A percentile compares a stretch with the other conserved stretches of the same genome.
phyloP scores from a whole-genome alignment of 257 asterid genomes.

The Fraxinus anomala region DNA sequence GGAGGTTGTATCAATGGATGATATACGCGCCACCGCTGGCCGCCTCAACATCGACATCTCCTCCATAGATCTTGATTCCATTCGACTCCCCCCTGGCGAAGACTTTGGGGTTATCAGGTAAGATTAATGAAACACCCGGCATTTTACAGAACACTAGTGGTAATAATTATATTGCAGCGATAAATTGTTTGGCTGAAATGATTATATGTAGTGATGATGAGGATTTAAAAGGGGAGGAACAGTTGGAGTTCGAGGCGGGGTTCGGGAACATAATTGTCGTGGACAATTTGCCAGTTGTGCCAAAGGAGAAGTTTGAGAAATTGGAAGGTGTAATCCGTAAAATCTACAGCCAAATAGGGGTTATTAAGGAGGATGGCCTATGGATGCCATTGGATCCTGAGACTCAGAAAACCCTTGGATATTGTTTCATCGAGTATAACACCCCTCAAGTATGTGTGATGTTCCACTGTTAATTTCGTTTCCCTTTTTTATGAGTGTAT shows the following conservation, averaged over 20 bases:
- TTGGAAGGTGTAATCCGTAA: slow-evolving; percentile 76
- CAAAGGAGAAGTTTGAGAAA: slow-evolving; percentile 72
- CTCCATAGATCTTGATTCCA: slow-evolving; percentile 61
- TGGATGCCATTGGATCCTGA: slow-evolving; percentile 85
- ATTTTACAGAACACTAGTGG: neutral
- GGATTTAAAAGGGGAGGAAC: slow-evolving; percentile 66
- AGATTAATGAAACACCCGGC: neutral
- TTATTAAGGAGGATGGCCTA: slow-evolving; percentile 73
- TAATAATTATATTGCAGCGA: neutral
- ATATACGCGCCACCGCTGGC: slow-evolving; percentile 52
- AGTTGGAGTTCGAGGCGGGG: slow-evolving; percentile 71
- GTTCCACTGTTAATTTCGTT: neutral
- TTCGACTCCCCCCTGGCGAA: slow-evolving; percentile 71
- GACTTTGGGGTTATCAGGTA: slow-evolving; percentile 74
- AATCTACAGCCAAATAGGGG: slow-evolving; percentile 79
- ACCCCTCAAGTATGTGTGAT: slow-evolving; percentile 70
- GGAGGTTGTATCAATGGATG: slow-evolving; percentile 70
- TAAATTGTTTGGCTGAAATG: neutral
- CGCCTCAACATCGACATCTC: slow-evolving; percentile 58
- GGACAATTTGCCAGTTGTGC: slow-evolving; percentile 82
- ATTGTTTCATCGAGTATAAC: slow-evolving; percentile 78
- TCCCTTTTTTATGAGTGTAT: neutral
- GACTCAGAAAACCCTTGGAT: slow-evolving; percentile 67
- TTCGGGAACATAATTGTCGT: slow-evolving; percentile 80
- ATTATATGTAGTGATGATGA: slow-evolving; percentile 68